Evolutionary conservation across 2,329 filamentous ascomycete species (phyloP), one percentile per base, ranked within the genome.

Genomic region (Xylariaceae sp.): DNA sequence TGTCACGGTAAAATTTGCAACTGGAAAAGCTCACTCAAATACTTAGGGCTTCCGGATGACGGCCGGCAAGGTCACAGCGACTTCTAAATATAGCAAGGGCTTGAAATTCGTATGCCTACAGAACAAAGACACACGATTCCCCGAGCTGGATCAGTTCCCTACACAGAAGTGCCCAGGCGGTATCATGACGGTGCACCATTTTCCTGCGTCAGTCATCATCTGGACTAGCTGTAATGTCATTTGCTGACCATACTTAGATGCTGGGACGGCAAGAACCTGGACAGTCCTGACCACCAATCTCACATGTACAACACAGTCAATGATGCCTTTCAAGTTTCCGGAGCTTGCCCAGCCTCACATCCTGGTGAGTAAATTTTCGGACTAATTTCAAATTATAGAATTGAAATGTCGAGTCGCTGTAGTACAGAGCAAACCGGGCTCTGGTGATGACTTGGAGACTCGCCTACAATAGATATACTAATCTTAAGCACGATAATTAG

Each of bases 231-330:
- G 20, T 11, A 29, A 16, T 16, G 7, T 3, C 16, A 18, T 18
- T 11, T 16, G 30, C 57, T 62, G 6, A 64, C 48, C 13, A 6
- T 11, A 1, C 7, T 2, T 29, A 73, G 74, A 10, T 77, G 75
- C 69, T 78, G 75, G 75, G 75, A 77, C 50, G 75, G 75, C 43
- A 71, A 73, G 58, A 77, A 75, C 55, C 67, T 77, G 13, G 75
- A 78, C 55, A 72, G 63, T 41, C 65, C 65, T 1, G 64, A 66
- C 56, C 65, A 67, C 47, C 60, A 67, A 33, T 61, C 60, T 7
- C 57, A 67, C 49, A 65, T 64, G 60, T 64, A 75, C 64, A 73
- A 67, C 58, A 69, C 66, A 6, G 63, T 64, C 4, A 66, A 65
- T 35, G 65, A 67, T 23, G 64, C 62, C 3, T 67, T 68, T 59